phyloP scores from a whole-genome alignment of 169 alveolate species.

The Cyclospora cayetanensis region DNA sequence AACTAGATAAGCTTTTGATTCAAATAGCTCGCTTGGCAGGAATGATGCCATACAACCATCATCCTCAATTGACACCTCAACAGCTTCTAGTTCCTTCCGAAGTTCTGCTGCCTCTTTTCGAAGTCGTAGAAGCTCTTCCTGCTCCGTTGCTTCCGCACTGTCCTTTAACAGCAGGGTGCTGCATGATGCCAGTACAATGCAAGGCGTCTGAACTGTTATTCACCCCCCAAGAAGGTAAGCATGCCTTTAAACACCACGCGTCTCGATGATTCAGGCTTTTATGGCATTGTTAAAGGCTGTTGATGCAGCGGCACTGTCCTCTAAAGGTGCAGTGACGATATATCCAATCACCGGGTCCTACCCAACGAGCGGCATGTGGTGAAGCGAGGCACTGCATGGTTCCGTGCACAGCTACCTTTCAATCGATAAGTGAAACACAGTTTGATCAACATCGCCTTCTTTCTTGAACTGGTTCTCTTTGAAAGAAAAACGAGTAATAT shows the following conservation, averaged over 20 bases:
- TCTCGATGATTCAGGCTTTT: neutral
- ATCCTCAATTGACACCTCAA: conserved; percentile 82
- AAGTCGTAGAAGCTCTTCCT: conserved; percentile 82
- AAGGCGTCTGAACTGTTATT: neutral
- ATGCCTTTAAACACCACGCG: too few relatives aligned
- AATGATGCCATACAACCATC: conserved; percentile 44
- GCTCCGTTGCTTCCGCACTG: conserved; percentile 84
- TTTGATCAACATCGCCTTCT: conserved; percentile 87
- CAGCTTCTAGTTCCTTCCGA: conserved; percentile 73
- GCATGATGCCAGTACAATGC: conserved; percentile 23
- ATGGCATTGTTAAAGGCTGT: neutral
- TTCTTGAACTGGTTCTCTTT: conserved; percentile 82
- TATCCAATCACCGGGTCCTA: neutral
- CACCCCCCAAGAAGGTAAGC: too few relatives aligned
- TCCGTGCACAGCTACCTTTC: conserved; percentile 78
- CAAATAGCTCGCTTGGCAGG: neutral
- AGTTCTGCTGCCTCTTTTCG: conserved; percentile 77
- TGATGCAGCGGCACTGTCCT: neutral
- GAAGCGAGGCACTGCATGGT: neutral
- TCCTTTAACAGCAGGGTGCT: conserved; percentile 75
- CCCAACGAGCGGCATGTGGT: neutral
- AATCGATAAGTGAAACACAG: conserved; percentile 82
- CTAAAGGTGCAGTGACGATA: neutral
- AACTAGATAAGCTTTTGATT: neutral
- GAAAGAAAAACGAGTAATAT: conserved; percentile 84